Evolutionary conservation across 371 early-diverging fungal genomes (phyloP), one percentile per base, ranked within the genome.

Genomic region (Mucor circinelloides): DNA sequence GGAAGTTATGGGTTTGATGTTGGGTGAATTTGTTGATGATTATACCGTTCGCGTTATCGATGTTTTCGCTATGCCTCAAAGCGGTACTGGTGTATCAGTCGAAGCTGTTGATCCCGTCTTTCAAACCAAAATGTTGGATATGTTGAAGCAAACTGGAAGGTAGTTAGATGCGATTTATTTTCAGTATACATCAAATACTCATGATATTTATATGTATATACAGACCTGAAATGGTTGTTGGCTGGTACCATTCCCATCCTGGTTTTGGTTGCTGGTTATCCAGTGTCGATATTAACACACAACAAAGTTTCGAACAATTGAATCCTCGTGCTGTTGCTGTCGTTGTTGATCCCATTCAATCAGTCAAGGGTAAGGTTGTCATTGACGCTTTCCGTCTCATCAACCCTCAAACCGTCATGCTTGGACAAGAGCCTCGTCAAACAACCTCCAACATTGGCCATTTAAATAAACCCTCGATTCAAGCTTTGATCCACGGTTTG

Each of bases 241-340:
- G 99, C 19, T 99, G 99, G 99, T 99, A 99, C 80, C 99, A 99
- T 87, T 98, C 99, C 61, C 99, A 99, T 83, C 99, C 99, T 30
- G 99, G 99, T 60, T 99, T 99, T 77, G 99, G 99, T 23, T 99
- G 99, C 87, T 99, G 99, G 99, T 90, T 99, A 30, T 98, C 99
- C 15, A 97, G 95, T 71, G 99, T 99, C 17, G 99, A 99, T 84
- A 95, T 99, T 50, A 97, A 97, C 81, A 99, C 99, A 58, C 99
- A 99, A 80, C 95, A 96, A 90, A 92, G 91, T 71, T 99, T 99
- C 71, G 99, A 99, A 83, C 89, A 93, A 66, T 84, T 99, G 67
- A 95, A 97, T 76, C 95, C 90, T 69, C 90, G 99, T 59, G 96
- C 99, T 19, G 99, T 99, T 7, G 99, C 99, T 61, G 99, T 99